phyloP scores from a whole-genome alignment of 768 basidiomycete species.

The Chlorophyllum brunneum region DNA sequence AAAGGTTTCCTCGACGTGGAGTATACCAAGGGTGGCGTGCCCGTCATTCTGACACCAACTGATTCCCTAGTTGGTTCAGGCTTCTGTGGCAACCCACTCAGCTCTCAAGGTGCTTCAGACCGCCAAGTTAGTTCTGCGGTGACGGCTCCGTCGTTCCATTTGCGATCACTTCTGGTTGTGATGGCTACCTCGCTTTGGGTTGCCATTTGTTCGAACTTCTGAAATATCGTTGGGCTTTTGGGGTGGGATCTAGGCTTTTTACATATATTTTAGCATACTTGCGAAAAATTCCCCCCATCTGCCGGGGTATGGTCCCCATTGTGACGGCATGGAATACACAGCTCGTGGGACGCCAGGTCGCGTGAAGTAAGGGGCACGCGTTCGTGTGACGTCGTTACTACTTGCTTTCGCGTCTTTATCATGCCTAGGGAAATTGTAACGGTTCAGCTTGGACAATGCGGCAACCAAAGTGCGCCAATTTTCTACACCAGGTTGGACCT shows the following conservation, averaged over 20 bases:
- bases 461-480: constrained; percentile 74
- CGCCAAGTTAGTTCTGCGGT: neutral
- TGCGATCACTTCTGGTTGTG: neutral
- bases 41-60: constrained; percentile 51
- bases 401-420: constrained; percentile 5
- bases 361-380: no score
- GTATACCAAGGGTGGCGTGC: constrained; percentile 60
- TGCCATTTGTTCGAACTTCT: neutral
- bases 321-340: no score
- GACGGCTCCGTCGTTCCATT: neutral
- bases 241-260: no score
- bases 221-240: no score
- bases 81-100: constrained; percentile 30
- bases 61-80: constrained; percentile 31
- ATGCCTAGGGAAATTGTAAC: constrained; percentile 88
- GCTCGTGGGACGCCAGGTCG: no score
- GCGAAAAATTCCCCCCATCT: no score
- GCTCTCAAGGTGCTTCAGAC: neutral
- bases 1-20: constrained; percentile 56
- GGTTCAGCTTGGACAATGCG: constrained; percentile 86
- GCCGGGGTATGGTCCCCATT: no score
- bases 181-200: neutral
- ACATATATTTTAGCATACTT: no score
- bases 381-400: constrained; percentile 1
- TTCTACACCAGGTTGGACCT: neutral